Evolutionary conservation across 2,329 filamentous ascomycete genomes (phyloP).

Genomic region (Hysterium pulicare): DNA sequence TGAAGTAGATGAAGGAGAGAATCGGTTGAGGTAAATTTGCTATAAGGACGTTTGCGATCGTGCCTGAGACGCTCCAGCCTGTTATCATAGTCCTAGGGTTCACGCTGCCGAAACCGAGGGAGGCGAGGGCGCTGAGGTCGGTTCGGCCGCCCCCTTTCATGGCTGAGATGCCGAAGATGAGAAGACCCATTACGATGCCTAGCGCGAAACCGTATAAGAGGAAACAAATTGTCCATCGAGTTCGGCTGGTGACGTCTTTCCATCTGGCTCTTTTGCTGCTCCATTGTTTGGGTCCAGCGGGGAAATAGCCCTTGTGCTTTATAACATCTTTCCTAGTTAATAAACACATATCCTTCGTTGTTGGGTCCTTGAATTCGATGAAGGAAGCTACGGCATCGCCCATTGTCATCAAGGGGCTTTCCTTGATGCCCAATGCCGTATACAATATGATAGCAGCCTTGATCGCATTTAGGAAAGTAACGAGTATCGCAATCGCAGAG

Average conservation of each 20-base stretch:
- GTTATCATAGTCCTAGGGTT: background rate
- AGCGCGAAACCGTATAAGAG: background rate
- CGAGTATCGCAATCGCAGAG: slow-evolving; percentile 11
- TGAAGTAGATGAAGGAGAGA: slow-evolving; percentile 46
- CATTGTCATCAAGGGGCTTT: slow-evolving; percentile 9
- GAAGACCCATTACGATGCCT: background rate
- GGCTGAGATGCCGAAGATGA: background rate
- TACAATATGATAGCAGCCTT: slow-evolving; percentile 20
- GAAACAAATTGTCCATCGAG: background rate
- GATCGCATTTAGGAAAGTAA: slow-evolving; percentile 16
- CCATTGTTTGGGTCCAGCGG: background rate
- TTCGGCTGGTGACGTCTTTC: background rate
- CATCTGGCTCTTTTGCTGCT: background rate
- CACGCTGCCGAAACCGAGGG: slow-evolving; percentile 1
- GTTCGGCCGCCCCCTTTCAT: background rate
- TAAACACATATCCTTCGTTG: background rate
- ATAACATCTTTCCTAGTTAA: background rate
- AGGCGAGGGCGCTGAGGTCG: background rate
- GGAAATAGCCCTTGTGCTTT: background rate
- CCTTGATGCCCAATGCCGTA: slow-evolving; percentile 9
- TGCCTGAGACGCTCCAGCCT: slow-evolving; percentile 1
- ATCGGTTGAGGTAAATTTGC: slow-evolving; percentile 48
- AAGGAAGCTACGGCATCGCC: slow-evolving; percentile 8
- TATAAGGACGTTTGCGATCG: slow-evolving; percentile 17
- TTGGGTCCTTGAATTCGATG: background rate